Conservation (phyloP, 2,329 filamentous ascomycete species). For the Phoma sp. region DNA sequence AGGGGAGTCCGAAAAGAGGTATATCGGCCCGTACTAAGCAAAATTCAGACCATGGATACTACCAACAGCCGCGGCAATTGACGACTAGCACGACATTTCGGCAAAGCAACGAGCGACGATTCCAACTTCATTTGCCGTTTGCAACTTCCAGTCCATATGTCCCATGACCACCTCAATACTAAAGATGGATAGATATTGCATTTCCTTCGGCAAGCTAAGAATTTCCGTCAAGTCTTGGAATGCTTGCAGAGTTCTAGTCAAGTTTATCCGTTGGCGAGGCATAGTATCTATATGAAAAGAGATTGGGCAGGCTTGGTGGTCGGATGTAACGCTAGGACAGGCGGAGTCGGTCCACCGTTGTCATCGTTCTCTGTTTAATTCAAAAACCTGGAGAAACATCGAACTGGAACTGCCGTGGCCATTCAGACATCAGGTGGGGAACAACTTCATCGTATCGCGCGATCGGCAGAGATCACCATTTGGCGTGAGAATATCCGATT, state of each 20-base stretch:
- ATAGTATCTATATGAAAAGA: slow-evolving; percentile 9
- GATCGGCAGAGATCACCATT: too few relatives aligned
- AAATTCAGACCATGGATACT: slow-evolving; percentile 2
- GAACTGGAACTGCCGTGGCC: neutral
- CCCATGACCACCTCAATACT: neutral
- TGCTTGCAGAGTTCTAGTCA: neutral
- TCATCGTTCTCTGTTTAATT: neutral
- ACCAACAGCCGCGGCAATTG: slow-evolving; percentile 15
- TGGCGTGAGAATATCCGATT: too few relatives aligned
- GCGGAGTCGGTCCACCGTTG: neutral
- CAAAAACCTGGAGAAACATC: neutral
- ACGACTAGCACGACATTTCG: slow-evolving; percentile 6
- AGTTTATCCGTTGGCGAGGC: slow-evolving; percentile 10
- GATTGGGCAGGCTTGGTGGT: slow-evolving; percentile 1
- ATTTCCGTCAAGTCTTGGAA: slow-evolving; percentile 4
- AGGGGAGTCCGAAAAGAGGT: slow-evolving; percentile 5
- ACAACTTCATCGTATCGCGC: neutral
- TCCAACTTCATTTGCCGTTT: slow-evolving; percentile 8
- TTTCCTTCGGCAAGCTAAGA: neutral
- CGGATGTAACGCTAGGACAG: slow-evolving; percentile 1
- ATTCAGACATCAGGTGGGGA: neutral
- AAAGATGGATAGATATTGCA: slow-evolving; percentile 1
- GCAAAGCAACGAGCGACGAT: neutral
- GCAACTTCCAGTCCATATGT: neutral
- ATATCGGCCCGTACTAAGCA: slow-evolving; percentile 14